Base-by-base conservation (phyloP, 192 early-diverging fungal genomes). In the Gorgonomyces haynaldii region DNA sequence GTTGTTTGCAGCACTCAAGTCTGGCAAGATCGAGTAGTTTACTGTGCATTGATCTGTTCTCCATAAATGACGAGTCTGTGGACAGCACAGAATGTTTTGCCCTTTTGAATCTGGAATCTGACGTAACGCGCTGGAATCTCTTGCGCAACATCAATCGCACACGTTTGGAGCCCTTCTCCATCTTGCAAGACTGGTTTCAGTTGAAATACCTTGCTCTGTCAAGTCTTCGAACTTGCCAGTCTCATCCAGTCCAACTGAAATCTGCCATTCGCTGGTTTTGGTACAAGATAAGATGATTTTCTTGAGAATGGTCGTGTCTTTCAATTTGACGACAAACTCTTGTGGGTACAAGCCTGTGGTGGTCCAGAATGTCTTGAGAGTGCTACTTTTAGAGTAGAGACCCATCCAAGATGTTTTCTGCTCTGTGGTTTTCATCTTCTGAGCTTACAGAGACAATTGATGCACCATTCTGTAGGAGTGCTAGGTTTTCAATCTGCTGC, bases 331-430 rank as follows among this genome's bases (percentile, higher is more conserved):
- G 12, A 63, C 26, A 16, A 60, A 36, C 31, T 62, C 58, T 45
- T 65, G 57, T 15, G 62, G 62, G 31, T 31, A 60, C 28, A 65
- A 47, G 8, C 62, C 62, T 1, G 62, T 65, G 7, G 57, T 61
- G 32, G 58, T 42, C 62, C 62, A 65, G 32, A 57, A 62, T 13
- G 39, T 57, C 10, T 9, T 15, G 10, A 34, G 32, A 9, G 32
- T 12, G 10, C 32, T 34, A 34, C 32, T 9, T 12, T 34, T 9
- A 34, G 32, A 9, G 15, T 9, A 34, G 10, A 9, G 32, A 34
- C 32, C 32, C 32, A 15, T 34, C 32, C 32, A 34, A 15, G 32
- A 34, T 9, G 15, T 15, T 34, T 9, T 34, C 15, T 15, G 15
- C 10, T 9, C 32, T 15, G 32, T 34, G 15, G 32, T 12, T 9